Base-by-base conservation (phyloP, 345 rosid species). In the Hibiscus syriacus region DNA sequence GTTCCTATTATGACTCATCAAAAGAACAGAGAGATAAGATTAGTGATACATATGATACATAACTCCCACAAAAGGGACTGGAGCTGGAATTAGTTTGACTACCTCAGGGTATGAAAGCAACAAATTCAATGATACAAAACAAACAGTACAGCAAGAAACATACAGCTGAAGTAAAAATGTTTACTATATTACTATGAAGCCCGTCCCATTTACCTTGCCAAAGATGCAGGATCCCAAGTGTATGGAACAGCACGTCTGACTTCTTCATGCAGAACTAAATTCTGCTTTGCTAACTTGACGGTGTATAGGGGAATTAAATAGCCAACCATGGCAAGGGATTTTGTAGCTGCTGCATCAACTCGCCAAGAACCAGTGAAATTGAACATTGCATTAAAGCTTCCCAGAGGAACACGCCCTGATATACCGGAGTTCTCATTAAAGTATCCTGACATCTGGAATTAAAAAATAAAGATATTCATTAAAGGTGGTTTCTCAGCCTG, bases 331-430 rank as follows among this genome's bases (percentile, higher is more conserved):
- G 96, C 94, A 70, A 94, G 96, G 66, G 94, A 90, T 74, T 94
- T 94, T 39, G 99, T 94, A 46, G 92, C 87, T 25, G 96, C 92
- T 53, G 95, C 96, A 82, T 94, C 99, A 34, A 78, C 88, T 87
- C 82, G 86, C 96, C 97, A 81, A 64, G 92, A 86, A 55, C 99
- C 97, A 9, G 97, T 94, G 81, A 89, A 94, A 72, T 91, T 94
- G 81, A 94, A 94, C 97, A 91, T 89, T 6, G 95, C 78, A 81
- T 94, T 91, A 72, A 94, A 94, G 86, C 97, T 85, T 80, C 99
- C 99, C 0, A 91, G 92, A 5, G 97, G 97, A 76, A 86, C 84
- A 38, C 63, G 64, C 71, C 89, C 97, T n/a, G 82, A 72, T 56
- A 94, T 85, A 73, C 90, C 91, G 46, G 92, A 83, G 70, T 69